phyloP scores from a whole-genome alignment of 352 stramenopile genomes.

The Globisporangium nodosum region DNA sequence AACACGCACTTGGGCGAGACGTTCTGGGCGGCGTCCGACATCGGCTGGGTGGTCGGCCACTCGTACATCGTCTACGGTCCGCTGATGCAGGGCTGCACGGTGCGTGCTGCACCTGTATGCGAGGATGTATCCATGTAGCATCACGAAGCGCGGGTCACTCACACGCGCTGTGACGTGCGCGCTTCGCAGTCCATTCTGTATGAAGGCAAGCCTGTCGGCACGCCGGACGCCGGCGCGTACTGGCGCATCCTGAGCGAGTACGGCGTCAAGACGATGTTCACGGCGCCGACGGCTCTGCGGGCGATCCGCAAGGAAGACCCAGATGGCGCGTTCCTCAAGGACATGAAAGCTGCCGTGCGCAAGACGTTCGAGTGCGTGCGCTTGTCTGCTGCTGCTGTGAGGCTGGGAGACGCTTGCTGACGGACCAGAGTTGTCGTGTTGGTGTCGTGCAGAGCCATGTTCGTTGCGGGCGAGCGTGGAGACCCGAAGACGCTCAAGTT shows the following conservation, averaged over 20 bases:
- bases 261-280: conserved; percentile 86
- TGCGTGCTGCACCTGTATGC: conserved; percentile 7
- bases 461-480: conserved; percentile 83
- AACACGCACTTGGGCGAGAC: conserved; percentile 66
- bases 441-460: conserved; percentile 42
- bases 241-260: conserved; percentile 86
- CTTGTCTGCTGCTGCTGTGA: background rate
- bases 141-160: background rate
- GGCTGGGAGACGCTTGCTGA: background rate
- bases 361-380: conserved; percentile 56
- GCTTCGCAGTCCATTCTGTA: conserved; percentile 72
- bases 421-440: background rate
- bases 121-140: background rate
- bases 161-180: background rate
- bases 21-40: conserved; percentile 82
- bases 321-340: conserved; percentile 42
- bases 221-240: conserved; percentile 80
- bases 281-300: conserved; percentile 87
- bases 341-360: conserved; percentile 33
- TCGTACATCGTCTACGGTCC: conserved; percentile 88
- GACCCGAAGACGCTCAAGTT: conserved; percentile 87
- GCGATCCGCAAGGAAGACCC: conserved; percentile 87
- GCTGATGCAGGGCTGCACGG: conserved; percentile 78
- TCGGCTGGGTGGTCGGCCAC: conserved; percentile 90
- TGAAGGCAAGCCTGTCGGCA: conserved; percentile 87